Percentiles rank a stretch among this genome's conserved stretches.
These are phyloP conservation scores for Pisolithus albus DNA, from an alignment of 768 basidiomycete species.

Conservation along the genomic window DNA sequence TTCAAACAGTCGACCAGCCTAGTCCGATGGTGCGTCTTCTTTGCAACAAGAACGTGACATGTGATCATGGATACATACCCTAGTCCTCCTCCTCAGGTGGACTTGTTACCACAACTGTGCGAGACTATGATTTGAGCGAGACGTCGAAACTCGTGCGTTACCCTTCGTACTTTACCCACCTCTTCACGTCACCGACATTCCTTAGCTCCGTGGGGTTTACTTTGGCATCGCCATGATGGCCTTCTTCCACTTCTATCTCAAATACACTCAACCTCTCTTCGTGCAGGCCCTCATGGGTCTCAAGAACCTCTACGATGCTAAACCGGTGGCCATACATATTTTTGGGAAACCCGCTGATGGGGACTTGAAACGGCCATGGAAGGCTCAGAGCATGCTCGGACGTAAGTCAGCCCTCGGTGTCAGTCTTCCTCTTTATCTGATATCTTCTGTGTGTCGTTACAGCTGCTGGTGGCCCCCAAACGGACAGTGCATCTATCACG, in stretches of 20 bases:
- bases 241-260: conserved; percentile 90
- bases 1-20: conserved; percentile 58
- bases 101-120: conserved; percentile 84
- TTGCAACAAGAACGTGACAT: too few species aligned
- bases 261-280: conserved; percentile 95
- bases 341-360: conserved; percentile 75
- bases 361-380: conserved; percentile 88
- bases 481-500: conserved; percentile 79
- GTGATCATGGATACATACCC: neutral
- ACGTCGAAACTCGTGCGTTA: conserved; percentile 68
- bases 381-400: conserved; percentile 67
- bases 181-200: neutral
- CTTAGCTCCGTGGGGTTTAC: conserved; percentile 57
- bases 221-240: conserved; percentile 82
- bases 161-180: conserved; percentile 17
- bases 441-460: neutral
- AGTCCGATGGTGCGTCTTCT: conserved; percentile 59
- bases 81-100: conserved; percentile 61
- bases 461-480: conserved; percentile 64
- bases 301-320: conserved; percentile 84
- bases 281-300: conserved; percentile 94
- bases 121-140: conserved; percentile 90
- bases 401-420: conserved; percentile 31
- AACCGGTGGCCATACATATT: conserved; percentile 75
- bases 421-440: neutral